These are phyloP conservation scores for Penicillium dipodomyicola DNA, from an alignment of 495 filamentous ascomycete species.

Conservation along the genomic window DNA sequence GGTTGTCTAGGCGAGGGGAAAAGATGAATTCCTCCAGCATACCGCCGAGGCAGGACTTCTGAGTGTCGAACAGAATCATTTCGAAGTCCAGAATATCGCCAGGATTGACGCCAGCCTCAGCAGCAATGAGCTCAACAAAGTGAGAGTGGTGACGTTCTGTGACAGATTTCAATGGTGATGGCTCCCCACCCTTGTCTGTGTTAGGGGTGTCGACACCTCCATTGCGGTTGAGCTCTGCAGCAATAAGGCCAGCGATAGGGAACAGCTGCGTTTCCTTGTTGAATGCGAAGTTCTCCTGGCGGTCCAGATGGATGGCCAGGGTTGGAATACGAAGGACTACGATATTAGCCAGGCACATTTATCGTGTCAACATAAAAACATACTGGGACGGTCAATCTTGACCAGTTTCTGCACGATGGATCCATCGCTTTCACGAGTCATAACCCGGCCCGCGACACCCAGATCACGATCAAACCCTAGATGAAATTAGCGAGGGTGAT, in stretches of 20 bases:
- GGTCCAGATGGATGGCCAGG: constrained; percentile 89
- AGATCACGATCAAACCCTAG: constrained; percentile 95
- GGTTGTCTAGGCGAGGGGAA: constrained; percentile 88
- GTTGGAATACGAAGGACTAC: constrained; percentile 82
- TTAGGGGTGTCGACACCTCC: constrained; percentile 40
- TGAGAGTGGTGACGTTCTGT: constrained; percentile 86
- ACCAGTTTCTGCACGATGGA: constrained; percentile 80
- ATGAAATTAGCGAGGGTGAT: neutral
- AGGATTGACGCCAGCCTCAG: constrained; percentile 65
- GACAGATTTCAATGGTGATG: constrained; percentile 68
- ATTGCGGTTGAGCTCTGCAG: constrained; percentile 80
- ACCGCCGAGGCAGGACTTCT: constrained; percentile 83
- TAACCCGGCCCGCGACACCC: constrained; percentile 81
- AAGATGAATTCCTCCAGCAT: constrained; percentile 92
- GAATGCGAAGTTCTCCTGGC: constrained; percentile 78
- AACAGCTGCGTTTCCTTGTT: constrained; percentile 97
- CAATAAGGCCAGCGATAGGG: constrained; percentile 84
- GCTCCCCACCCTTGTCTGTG: constrained; percentile 42
- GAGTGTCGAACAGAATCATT: constrained; percentile 92
- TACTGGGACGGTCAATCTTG: constrained; percentile 82
- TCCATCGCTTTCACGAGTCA: constrained; percentile 72
- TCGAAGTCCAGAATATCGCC: constrained; percentile 88
- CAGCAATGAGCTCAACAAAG: constrained; percentile 81
- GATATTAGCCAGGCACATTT: constrained; percentile 7
- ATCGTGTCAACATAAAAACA: constrained; percentile 7